Evolutionary conservation across 2,329 filamentous ascomycete genomes (phyloP).

Genomic region (Ustulina deusta): DNA sequence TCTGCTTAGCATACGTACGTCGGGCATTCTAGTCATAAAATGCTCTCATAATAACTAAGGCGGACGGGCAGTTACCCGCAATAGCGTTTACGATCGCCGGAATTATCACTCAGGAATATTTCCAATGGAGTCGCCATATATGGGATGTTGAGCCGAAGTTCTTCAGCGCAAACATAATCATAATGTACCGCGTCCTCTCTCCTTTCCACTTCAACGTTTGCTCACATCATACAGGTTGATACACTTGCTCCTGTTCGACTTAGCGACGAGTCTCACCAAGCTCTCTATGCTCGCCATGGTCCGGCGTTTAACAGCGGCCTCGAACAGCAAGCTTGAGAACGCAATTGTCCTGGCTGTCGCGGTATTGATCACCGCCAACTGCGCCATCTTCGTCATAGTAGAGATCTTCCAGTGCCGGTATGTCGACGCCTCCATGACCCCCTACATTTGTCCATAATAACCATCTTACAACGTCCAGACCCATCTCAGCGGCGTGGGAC

Average conservation of each 20-base stretch:
- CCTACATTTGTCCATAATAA: neutral
- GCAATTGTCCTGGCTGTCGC: slow-evolving; percentile 49
- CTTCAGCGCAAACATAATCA: slow-evolving; percentile 44
- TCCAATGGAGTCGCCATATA: slow-evolving; percentile 52
- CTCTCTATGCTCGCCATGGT: slow-evolving; percentile 57
- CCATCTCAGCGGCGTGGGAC: slow-evolving; percentile 56
- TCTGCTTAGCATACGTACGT: slow-evolving; percentile 54
- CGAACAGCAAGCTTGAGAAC: slow-evolving; percentile 48
- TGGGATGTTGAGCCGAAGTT: slow-evolving; percentile 50
- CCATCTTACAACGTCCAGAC: slow-evolving; percentile 45
- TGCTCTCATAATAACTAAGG: neutral
- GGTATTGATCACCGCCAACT: slow-evolving; percentile 49
- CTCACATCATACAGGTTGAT: slow-evolving; percentile 44
- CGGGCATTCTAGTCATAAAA: neutral
- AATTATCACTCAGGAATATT: slow-evolving; percentile 45
- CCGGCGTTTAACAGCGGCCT: slow-evolving; percentile 53
- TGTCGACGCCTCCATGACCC: slow-evolving; percentile 23
- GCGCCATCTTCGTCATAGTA: slow-evolving; percentile 54
- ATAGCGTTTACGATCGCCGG: slow-evolving; percentile 50
- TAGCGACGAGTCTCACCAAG: slow-evolving; percentile 56
- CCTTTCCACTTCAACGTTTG: neutral
- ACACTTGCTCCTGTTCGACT: slow-evolving; percentile 54
- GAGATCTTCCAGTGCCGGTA: slow-evolving; percentile 56
- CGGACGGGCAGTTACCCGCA: slow-evolving; percentile 46
- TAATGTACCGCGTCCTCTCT: slow-evolving; percentile 43